Base-by-base conservation (phyloP, 352 stramenopile species). In the Phytopythium litorale region DNA sequence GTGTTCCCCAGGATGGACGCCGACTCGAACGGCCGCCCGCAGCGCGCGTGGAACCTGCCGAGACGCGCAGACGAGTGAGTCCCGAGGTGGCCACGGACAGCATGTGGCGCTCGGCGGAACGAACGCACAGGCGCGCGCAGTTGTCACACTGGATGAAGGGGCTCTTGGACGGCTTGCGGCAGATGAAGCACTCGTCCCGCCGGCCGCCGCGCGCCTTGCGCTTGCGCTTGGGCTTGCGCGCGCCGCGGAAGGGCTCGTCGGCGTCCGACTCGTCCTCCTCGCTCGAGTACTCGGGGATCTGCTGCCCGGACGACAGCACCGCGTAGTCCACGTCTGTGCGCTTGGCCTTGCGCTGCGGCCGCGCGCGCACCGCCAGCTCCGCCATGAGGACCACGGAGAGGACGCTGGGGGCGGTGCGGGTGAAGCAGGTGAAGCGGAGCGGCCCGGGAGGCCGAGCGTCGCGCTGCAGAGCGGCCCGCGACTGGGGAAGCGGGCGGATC, bases 261-360 rank as follows among this genome's bases (percentile, higher is more conserved):
- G 88, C 83, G 23, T 77, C 73, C 58, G 77, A 88, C 46, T 72
- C 51, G 23, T 89, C 80, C 15, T 84, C 68, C 45, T 88, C 79
- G 54, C 72, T 86, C 30, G 84, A 92, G 71, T 88, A 91, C 76
- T 91, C 81, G 51, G 84, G 84, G 64, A 92, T 89, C 62, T 89
- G 79, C 73, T 88, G 77, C 9, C 84, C 84, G 0, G 84, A 89
- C 13, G 71, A 74, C n/a, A 92, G 71, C 70, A 89, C 78, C 32
- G 84, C 84, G 64, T 92, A 92, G 75, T 92, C 81, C 33, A 92
- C 78, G 54, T 87, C 82, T 33, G 76, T 76, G 49, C 83, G 79
- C 75, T 92, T 92, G 30, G 79, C 84, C 35, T 85, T 85, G 56
- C 84, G 84, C 58, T 72, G 64, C 15, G 79, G 79, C 30, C 81